These are phyloP conservation scores for Aspergillus neotritici DNA, from an alignment of 2,329 filamentous ascomycete genomes.

Conservation along the genomic window DNA sequence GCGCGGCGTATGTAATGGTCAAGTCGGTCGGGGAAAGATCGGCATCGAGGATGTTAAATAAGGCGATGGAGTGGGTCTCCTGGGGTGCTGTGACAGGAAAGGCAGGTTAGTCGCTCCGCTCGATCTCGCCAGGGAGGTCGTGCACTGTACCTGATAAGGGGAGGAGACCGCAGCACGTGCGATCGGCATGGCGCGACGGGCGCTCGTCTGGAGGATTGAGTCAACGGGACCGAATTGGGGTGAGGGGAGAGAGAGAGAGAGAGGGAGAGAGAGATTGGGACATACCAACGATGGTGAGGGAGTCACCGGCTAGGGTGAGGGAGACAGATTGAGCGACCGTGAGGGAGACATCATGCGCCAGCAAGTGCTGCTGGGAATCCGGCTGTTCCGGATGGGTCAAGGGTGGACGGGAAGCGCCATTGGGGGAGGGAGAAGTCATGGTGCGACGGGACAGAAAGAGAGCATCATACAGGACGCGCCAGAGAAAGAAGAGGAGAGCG, in stretches of 20 bases:
- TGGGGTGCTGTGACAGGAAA: conserved; percentile 36
- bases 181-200: conserved; percentile 44
- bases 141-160: conserved; percentile 44
- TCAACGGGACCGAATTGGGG: too few relatives aligned
- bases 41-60: conserved; percentile 81
- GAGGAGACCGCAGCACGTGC: conserved; percentile 52
- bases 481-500: conserved; percentile 3
- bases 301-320: conserved; percentile 56
- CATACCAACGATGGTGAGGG: conserved; percentile 55
- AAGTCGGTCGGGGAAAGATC: conserved; percentile 57
- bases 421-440: conserved; percentile 19
- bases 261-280: conserved; percentile 4
- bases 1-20: conserved; percentile 66
- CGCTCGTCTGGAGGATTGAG: conserved; percentile 46
- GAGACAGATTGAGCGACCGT: conserved; percentile 54
- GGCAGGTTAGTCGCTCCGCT: conserved; percentile 5
- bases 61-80: conserved; percentile 58
- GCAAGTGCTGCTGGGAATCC: conserved; percentile 24
- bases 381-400: conserved; percentile 24
- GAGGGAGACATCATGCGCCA: conserved; percentile 44
- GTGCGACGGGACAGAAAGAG: conserved; percentile 1
- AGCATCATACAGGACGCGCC: conserved; percentile 8
- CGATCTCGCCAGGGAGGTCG: conserved; percentile 1
- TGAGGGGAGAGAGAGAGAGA: not conserved
- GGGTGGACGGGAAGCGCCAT: conserved; percentile 19